Evolutionary conservation across 148 eudicot species (phyloP).

Genomic region (Nepenthes gracilis): DNA sequence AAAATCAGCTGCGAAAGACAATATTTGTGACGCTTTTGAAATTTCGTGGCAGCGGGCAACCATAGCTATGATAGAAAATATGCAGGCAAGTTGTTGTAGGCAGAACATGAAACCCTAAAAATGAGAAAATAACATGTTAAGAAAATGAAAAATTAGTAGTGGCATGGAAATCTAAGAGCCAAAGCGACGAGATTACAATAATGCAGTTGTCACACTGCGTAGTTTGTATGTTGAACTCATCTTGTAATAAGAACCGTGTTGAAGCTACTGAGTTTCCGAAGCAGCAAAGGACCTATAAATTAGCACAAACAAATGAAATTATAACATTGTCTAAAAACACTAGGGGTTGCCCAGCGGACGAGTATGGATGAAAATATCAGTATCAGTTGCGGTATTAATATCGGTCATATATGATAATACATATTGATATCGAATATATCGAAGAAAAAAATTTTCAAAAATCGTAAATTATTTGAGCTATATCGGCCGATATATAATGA

Average conservation of each 20-base stretch:
- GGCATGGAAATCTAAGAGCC: conserved; percentile 3
- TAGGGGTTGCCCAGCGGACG: no score
- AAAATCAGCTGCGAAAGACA: conserved; percentile 12
- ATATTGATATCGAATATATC: no score
- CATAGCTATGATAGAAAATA: conserved; percentile 24
- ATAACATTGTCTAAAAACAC: no score
- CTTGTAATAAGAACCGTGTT: conserved; percentile 63
- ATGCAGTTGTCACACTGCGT: conserved; percentile 75
- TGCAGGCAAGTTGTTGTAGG: conserved; percentile 62
- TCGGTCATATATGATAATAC: no score
- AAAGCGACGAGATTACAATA: conserved; percentile 36
- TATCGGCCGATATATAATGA: no score
- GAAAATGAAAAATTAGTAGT: not conserved
- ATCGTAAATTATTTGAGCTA: no score
- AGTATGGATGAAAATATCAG: no score
- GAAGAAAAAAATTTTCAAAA: no score
- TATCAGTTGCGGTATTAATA: no score
- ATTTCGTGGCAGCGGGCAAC: conserved; percentile 16
- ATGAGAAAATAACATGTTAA: conserved; percentile 1
- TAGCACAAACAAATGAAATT: not conserved
- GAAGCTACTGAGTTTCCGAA: conserved; percentile 69
- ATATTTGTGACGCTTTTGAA: conserved; percentile 24
- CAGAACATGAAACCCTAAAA: conserved; percentile 58
- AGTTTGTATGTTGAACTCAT: conserved; percentile 72
- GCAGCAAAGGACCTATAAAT: conserved; percentile 19